Base-by-base conservation (phyloP, 2,329 filamentous ascomycete species). In the Aspergillus aculeatinus region DNA sequence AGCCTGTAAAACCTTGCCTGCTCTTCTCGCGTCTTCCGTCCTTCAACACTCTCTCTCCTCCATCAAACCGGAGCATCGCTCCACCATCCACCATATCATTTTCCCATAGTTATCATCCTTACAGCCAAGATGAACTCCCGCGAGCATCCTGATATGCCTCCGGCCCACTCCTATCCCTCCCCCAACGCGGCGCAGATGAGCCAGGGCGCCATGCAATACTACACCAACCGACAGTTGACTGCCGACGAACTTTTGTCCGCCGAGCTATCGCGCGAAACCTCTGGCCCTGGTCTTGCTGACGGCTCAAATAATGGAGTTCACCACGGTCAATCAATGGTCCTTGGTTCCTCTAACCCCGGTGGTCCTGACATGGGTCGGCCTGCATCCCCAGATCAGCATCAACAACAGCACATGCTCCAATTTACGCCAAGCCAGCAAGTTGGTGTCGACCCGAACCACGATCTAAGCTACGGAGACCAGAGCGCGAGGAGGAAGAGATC, bases 401-500 rank as follows among this genome's bases (percentile, higher is more conserved):
- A 74, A 61, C 72, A 77, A 62, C 68, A 77, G 58, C 73, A 75
- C 70, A 70, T 79, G 69, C 70, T 77, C 23, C 75, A 77, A 61
- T 78, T 79, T 61, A 69, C 77, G 12, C 74, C 77, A 9, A 77
- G 75, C 60, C 75, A 79, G 59, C 77, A 80, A 63, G 76, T 77
- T 12, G 76, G 75, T 35, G 74, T 78, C 55, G 78, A 80, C 58
- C 77, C 76, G 14, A 77, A 80, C 61, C 76, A 80, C 56, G 74
- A 81, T 54, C 62, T 84, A 64, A 79, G 77, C 65, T 82, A 83
- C 68, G 82, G 82, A 44, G 87, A 89, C 63, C 82, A 82, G 60
- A 86, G 87, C 11, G 85, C 87, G 14, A 88, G 89, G 0, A 82
- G 89, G 63, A 95, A 95, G 74, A 83, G 92, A 60, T 90, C 89